These are phyloP conservation scores for Bauhinia variegata DNA, from an alignment of 306 rosid genomes.

Conservation along the genomic window DNA sequence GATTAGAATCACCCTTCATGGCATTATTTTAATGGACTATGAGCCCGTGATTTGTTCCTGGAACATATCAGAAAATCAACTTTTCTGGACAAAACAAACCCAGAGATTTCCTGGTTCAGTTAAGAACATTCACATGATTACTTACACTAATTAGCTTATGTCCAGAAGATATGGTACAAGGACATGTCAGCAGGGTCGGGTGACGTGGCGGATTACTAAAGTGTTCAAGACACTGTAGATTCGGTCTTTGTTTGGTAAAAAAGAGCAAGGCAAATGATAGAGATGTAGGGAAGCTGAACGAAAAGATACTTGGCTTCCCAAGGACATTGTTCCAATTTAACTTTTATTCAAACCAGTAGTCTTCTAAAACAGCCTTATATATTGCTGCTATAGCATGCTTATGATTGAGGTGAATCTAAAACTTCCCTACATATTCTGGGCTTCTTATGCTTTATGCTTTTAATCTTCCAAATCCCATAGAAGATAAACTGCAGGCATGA, in stretches of 20 bases:
- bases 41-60: neutral
- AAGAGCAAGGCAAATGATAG: conserved; percentile 62
- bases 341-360: conserved; percentile 88
- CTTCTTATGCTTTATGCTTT: conserved; percentile 64
- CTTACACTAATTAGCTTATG: too few relatives aligned
- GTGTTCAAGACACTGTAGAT: conserved; percentile 36
- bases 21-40: neutral
- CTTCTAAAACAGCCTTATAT: conserved; percentile 79
- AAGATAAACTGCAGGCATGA: conserved; percentile 52
- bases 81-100: neutral
- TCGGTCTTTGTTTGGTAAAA: conserved; percentile 64
- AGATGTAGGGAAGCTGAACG: conserved; percentile 51
- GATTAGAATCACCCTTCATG: neutral
- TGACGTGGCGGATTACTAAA: conserved; percentile 47
- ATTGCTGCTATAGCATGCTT: conserved; percentile 76
- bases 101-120: too few relatives aligned
- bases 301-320: conserved; percentile 92
- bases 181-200: conserved; percentile 48
- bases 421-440: conserved; percentile 68
- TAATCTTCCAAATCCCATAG: conserved; percentile 66
- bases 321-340: conserved; percentile 75
- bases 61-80: neutral
- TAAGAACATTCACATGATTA: too few relatives aligned
- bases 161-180: too few relatives aligned
- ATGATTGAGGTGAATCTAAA: conserved; percentile 78